Evolutionary conservation across 768 basidiomycete genomes (phyloP), one percentile per base, ranked within the genome.

Genomic region (Fomitopsis pulvina): DNA sequence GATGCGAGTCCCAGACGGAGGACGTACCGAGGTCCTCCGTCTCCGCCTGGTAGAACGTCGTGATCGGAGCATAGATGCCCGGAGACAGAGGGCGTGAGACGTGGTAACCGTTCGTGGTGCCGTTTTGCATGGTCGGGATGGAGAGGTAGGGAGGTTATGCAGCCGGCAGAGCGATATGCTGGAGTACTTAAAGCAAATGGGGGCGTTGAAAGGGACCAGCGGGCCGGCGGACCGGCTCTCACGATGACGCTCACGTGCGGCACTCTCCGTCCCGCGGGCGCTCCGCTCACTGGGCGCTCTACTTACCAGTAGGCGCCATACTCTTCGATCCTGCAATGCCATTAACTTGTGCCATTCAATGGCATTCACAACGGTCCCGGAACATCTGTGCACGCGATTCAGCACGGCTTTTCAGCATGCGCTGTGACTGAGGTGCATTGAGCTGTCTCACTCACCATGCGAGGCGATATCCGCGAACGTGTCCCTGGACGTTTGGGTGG

Each of bases 31-130:
- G 77, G 57, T 93, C 90, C 66, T 94, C 88, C 37, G 82, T 77
- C 29, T 74, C 77, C 1, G 75, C 72, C 18, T 81, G 64, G 73
- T 91, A 93, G 72, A 95, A 94, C 14, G 91, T 80, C 27, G 85
- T 89, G 59, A 95, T 80, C 27, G 93, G 93, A 9, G 87, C 85
- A 67, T 78, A 93, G 50, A 95, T 79, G 39, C 92, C 91, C 21
- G 88, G 66, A 48, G 71, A 77, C 56, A 95, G 71, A 16, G 78
- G 75, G 48, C 87, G 83, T 50, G 68, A 62, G 20, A 45, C 38
- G 40, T 39, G 21, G 10, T 37, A 18, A n/a, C 37, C 34, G 39
- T 51, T 51, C 25, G 50, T 52, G 41, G 43, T 39, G 14, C 52
- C 52, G 20, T 50, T 50, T 40, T 55, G 51, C 18, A 47, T 42